Evolutionary conservation across 2,329 filamentous ascomycete genomes (phyloP).

Genomic region (Aspergillus aculeatus): DNA sequence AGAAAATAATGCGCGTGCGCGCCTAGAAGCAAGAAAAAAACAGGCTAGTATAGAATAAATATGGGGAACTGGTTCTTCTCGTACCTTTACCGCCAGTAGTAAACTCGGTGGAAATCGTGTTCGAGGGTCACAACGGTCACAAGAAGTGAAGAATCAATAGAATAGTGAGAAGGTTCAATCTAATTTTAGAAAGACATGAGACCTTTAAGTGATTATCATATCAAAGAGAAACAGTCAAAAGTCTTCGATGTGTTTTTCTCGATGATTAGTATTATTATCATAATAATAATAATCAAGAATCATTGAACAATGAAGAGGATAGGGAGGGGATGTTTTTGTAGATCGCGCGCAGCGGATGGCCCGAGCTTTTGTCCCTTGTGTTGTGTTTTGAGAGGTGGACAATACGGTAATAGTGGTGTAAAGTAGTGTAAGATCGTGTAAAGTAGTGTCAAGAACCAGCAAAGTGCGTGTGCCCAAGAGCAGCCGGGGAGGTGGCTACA

Average conservation of each 20-base stretch:
- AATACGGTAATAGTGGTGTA: not conserved
- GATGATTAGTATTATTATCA: too few relatives aligned
- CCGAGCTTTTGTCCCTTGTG: slow-evolving; percentile 13
- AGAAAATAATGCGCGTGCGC: slow-evolving; percentile 11
- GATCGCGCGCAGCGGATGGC: slow-evolving; percentile 18
- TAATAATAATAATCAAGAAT: not conserved
- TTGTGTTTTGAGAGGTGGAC: not conserved
- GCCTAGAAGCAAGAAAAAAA: slow-evolving; percentile 3
- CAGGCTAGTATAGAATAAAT: slow-evolving; percentile 11
- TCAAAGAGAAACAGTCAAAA: not conserved
- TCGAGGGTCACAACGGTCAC: not conserved
- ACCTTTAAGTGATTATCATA: not conserved
- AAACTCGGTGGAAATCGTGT: not conserved
- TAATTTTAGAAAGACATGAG: not conserved
- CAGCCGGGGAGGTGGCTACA: slow-evolving; percentile 13
- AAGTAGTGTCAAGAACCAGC: not conserved
- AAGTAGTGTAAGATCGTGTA: not conserved
- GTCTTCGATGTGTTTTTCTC: too few relatives aligned
- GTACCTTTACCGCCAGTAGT: slow-evolving; percentile 1
- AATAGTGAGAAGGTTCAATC: not conserved
- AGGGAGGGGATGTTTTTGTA: slow-evolving; percentile 2
- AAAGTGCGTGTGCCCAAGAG: slow-evolving; percentile 21
- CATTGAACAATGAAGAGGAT: not conserved
- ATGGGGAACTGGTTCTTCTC: slow-evolving; percentile 8
- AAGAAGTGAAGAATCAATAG: not conserved